phyloP scores from a whole-genome alignment of 192 early-diverging fungal species.

The Backusella morwellensis region DNA sequence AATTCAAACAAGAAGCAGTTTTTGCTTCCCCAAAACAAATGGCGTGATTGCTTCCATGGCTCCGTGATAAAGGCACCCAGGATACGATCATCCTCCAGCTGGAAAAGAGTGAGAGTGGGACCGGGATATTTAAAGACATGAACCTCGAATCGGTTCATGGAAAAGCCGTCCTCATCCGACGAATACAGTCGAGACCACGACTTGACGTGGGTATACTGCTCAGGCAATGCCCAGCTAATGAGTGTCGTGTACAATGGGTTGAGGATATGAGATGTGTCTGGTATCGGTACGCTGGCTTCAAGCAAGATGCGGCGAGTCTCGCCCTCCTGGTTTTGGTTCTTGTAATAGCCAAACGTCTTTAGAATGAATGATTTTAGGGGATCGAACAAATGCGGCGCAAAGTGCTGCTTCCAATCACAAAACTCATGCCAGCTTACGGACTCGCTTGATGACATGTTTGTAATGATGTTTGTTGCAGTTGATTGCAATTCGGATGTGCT shows the following conservation, averaged over 20 bases:
- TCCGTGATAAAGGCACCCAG: slow-evolving; percentile 51
- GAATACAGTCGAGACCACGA: slow-evolving; percentile 43
- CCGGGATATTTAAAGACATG: slow-evolving; percentile 59
- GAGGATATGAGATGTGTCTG: slow-evolving; percentile 33
- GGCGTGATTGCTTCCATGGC: slow-evolving; percentile 49
- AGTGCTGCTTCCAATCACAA: slow-evolving; percentile 26
- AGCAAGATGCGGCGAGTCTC: slow-evolving; percentile 2
- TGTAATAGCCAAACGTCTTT: slow-evolving; percentile 41
- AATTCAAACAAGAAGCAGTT: slow-evolving; percentile 48
- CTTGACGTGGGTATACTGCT: slow-evolving; percentile 16
- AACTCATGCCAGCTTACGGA: neutral
- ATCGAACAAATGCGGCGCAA: slow-evolving; percentile 44
- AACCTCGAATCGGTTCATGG: slow-evolving; percentile 53
- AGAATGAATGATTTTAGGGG: slow-evolving; percentile 44
- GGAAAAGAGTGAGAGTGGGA: slow-evolving; percentile 46
- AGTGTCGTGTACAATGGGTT: slow-evolving; percentile 35
- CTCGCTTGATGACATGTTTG: neutral
- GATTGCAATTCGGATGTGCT: neutral
- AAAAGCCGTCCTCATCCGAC: slow-evolving; percentile 51
- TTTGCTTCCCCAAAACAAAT: slow-evolving; percentile 43
- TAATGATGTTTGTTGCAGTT: neutral
- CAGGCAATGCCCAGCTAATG: slow-evolving; percentile 47
- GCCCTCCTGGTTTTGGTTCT: neutral
- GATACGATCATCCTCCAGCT: slow-evolving; percentile 26
- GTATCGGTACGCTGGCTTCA: slow-evolving; percentile 5